Conservation (phyloP, 768 basidiomycete genomes). For the Kwoniella newhampshirensis region DNA sequence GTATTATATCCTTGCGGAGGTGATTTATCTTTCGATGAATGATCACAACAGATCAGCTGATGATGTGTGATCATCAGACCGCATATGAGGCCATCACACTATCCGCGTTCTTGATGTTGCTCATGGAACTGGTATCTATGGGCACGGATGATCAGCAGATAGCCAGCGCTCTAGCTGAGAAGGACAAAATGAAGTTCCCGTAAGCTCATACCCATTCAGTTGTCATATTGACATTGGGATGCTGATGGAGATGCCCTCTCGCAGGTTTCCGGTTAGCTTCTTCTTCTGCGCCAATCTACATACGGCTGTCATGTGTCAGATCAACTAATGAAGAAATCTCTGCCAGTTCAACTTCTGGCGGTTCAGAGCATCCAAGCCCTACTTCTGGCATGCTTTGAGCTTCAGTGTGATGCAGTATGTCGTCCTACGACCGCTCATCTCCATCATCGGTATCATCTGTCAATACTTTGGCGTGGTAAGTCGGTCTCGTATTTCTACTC, state of each 20-base stretch:
- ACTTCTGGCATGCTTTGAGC: constrained; percentile 68
- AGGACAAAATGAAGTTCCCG: constrained; percentile 73
- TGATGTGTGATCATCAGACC: constrained; percentile 16
- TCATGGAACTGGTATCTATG: constrained; percentile 79
- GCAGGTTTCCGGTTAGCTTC: background rate
- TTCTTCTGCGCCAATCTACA: too few relatives aligned
- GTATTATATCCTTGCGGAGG: constrained; percentile 41
- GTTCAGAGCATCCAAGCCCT: constrained; percentile 58
- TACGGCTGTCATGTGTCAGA: background rate
- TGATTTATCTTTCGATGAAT: constrained; percentile 3
- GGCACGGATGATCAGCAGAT: constrained; percentile 66
- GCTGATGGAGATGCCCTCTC: background rate
- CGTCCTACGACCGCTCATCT: constrained; percentile 66
- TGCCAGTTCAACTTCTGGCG: constrained; percentile 74
- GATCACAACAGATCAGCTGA: background rate
- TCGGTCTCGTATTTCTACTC: background rate
- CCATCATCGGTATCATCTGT: constrained; percentile 76
- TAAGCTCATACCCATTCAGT: constrained; percentile 56
- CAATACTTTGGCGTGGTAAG: constrained; percentile 61
- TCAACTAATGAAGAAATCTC: background rate
- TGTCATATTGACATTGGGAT: constrained; percentile 52
- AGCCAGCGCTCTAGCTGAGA: constrained; percentile 68
- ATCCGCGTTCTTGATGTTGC: constrained; percentile 79
- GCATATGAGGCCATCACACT: constrained; percentile 68
- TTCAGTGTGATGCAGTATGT: constrained; percentile 90